A percentile compares a stretch with the other conserved stretches of the same genome.
These are phyloP conservation scores for Elaeagnus macrophylla DNA, from an alignment of 306 rosid genomes.

Conservation along the genomic window DNA sequence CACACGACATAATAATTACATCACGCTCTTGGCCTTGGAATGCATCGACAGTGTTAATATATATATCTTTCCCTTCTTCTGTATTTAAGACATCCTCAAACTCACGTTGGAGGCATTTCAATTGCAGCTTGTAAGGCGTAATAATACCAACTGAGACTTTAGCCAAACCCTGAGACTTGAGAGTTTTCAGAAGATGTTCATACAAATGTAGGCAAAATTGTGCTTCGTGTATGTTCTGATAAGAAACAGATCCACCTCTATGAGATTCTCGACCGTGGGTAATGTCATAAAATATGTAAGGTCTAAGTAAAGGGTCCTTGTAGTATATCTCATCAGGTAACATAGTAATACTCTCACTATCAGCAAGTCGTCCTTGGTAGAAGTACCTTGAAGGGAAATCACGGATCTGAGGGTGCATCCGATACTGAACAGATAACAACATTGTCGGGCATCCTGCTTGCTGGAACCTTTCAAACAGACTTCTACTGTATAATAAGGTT, in stretches of 20 bases:
- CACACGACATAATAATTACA: slow-evolving; percentile 96
- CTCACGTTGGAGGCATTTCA: slow-evolving; percentile 92
- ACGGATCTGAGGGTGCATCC: slow-evolving; percentile 97
- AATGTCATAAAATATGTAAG: slow-evolving; percentile 80
- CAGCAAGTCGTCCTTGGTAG: slow-evolving; percentile 89
- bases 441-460: slow-evolving; percentile 92
- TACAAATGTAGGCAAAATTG: slow-evolving; percentile 82
- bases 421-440: slow-evolving; percentile 88
- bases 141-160: slow-evolving; percentile 86
- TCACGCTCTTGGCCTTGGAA: slow-evolving; percentile 99
- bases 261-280: slow-evolving; percentile 95
- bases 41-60: slow-evolving; percentile 95
- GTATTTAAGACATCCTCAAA: slow-evolving; percentile 78
- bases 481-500: slow-evolving; percentile 86
- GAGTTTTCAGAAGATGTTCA: slow-evolving; percentile 72
- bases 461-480: slow-evolving; percentile 96
- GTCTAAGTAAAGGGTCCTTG: slow-evolving; percentile 78
- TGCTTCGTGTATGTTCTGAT: slow-evolving; percentile 85
- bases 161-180: slow-evolving; percentile 49
- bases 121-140: slow-evolving; percentile 93
- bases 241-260: slow-evolving; percentile 92
- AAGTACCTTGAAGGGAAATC: slow-evolving; percentile 95
- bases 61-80: slow-evolving; percentile 90
- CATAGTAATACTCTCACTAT: slow-evolving; percentile 77
- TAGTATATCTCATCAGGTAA: slow-evolving; percentile 75